Evolutionary conservation across 345 rosid species (phyloP).

Genomic region (Ceriops zippeliana): DNA sequence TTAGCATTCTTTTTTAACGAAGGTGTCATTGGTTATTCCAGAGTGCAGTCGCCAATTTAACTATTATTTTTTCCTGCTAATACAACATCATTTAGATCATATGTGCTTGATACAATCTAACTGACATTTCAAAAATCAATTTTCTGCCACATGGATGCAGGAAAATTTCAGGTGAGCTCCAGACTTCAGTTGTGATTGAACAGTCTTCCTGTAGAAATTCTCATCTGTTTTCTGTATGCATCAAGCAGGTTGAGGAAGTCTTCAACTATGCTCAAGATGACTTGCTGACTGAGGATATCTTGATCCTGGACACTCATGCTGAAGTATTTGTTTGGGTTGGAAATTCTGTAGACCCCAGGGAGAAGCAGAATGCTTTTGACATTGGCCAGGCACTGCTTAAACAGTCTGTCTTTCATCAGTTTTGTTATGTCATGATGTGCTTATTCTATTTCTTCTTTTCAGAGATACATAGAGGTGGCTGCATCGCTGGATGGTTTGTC

Average conservation of each 20-base stretch:
- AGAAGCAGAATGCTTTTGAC: conserved; percentile 86
- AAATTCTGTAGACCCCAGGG: conserved; percentile 69
- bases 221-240: conserved; percentile 17
- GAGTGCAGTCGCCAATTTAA: conserved; percentile 1
- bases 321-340: conserved; percentile 99
- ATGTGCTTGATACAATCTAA: conserved; percentile 29
- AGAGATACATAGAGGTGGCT: conserved; percentile 83
- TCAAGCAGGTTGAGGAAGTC: conserved; percentile 83
- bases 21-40: conserved; percentile 44
- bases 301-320: conserved; percentile 89
- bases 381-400: conserved; percentile 75
- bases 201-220: conserved; percentile 9
- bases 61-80: conserved; percentile 4
- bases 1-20: conserved; percentile 59
- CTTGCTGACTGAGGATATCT: conserved; percentile 83
- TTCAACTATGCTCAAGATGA: conserved; percentile 94
- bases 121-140: conserved; percentile 27
- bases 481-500: conserved; percentile 76
- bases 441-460: conserved; percentile 29
- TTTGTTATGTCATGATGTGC: conserved; percentile 4
- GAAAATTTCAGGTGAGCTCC: conserved; percentile 87
- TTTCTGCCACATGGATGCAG: conserved; percentile 39
- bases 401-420: conserved; percentile 7
- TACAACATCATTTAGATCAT: conserved; percentile 5
- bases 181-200: conserved; percentile 19